Percentiles rank a stretch among this genome's conserved stretches.
phyloP scores from a whole-genome alignment of 768 basidiomycete genomes.

The Naganishia onofrii region DNA sequence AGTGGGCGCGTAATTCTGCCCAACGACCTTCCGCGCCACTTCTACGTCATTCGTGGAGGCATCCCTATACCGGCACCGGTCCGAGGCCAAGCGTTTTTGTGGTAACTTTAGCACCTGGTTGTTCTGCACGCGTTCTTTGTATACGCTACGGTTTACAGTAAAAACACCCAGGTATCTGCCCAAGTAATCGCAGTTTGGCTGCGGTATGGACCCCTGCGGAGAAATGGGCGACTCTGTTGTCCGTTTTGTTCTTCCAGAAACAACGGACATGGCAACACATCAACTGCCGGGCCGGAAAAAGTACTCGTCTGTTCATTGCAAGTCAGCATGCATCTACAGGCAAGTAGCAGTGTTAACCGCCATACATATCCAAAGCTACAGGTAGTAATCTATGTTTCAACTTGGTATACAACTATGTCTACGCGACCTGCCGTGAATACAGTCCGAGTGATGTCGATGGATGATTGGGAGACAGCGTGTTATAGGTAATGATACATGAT shows the following conservation, averaged over 20 bases:
- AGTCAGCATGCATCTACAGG: neutral
- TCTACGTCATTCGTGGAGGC: neutral
- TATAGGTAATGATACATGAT: neutral
- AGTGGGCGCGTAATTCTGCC: neutral
- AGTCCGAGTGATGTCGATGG: neutral
- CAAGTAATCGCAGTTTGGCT: too few relatives aligned
- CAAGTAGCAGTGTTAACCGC: neutral
- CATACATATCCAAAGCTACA: slow-evolving; percentile 4
- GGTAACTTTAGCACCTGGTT: neutral
- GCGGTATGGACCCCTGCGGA: too few relatives aligned
- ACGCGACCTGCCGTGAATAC: neutral
- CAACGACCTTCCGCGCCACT: neutral
- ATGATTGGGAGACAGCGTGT: neutral
- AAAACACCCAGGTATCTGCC: too few relatives aligned
- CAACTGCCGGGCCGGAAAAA: too few relatives aligned
- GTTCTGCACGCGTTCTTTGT: neutral
- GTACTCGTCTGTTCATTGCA: too few relatives aligned
- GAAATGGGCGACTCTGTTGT: too few relatives aligned
- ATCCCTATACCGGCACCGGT: neutral
- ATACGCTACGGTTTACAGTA: neutral
- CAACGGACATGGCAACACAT: too few relatives aligned
- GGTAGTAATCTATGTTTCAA: neutral
- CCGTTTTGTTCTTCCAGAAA: too few relatives aligned
- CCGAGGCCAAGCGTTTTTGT: slow-evolving; percentile 1
- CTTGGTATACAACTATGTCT: neutral